Evolutionary conservation across 176 grass and related monocot species (phyloP), one percentile per base, ranked within the genome.

Genomic region (Melocanna baccifera): DNA sequence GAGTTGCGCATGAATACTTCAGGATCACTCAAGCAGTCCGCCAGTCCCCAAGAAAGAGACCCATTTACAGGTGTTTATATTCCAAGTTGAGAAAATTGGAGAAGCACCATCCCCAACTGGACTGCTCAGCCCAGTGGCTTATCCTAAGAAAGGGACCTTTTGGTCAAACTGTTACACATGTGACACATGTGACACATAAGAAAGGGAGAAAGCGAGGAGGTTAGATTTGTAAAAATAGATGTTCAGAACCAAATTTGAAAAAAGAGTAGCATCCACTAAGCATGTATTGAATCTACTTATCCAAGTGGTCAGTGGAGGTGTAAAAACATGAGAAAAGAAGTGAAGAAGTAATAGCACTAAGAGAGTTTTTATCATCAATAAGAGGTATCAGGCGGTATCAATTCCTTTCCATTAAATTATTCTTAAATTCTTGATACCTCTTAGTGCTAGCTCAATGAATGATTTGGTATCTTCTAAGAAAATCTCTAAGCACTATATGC

Each of bases 61-160:
- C n/a, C 7, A 62, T 73, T 83, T 47, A 18, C 11, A 80, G 51
- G 20, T 80, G 62, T 14, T 53, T 42, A 50, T 23, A 81, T 90
- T 90, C 40, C 59, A 73, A 81, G 59, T 39, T 73, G 40, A 36
- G 22, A 71, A 28, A 80, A 7, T 20, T 23, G 59, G 28, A 59
- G 26, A 83, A 81, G 79, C 81, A 90, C 86, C 73, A 32, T 71
- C 13, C 53, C 37, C 59, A 80, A 80, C 29, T 80, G 22, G 69
- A 61, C 75, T 83, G 77, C 78, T 71, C 59, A 40, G 18, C 42
- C 66, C 62, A 6, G 61, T 65, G 46, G 25, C 56, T 77, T 79
- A 30, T 69, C 43, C 77, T 73, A 34, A 16, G 81, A 93, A 90
- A 94, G 72, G 22, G 61, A 73, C 75, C n/a, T 16, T 36, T 36